These are phyloP conservation scores for Immersiella caudata DNA, from an alignment of 495 filamentous ascomycete species.

Conservation along the genomic window DNA sequence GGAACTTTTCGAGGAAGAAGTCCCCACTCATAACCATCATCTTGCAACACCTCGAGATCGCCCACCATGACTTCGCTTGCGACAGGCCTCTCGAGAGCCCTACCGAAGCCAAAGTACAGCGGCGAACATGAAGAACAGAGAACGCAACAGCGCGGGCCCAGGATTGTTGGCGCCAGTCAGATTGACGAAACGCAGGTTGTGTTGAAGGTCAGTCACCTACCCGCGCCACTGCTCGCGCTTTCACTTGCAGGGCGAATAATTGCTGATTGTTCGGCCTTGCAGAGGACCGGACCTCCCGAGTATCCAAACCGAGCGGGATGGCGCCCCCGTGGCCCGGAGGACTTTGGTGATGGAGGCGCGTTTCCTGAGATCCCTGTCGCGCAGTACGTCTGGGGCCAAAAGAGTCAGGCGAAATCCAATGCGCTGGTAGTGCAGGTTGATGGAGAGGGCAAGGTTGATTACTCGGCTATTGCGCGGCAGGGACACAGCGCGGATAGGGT, in stretches of 20 bases:
- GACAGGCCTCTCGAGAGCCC: conserved; percentile 74
- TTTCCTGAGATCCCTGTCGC: conserved; percentile 94
- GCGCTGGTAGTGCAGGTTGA: conserved; percentile 91
- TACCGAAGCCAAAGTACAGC: conserved; percentile 88
- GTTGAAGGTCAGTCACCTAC: conserved; percentile 61
- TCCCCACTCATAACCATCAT: conserved; percentile 27
- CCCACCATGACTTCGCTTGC: conserved; percentile 69
- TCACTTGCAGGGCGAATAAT: conserved; percentile 3
- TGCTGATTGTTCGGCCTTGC: conserved; percentile 24
- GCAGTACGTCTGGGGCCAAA: conserved; percentile 94
- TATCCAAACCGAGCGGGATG: conserved; percentile 85
- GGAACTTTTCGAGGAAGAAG: conserved; percentile 30
- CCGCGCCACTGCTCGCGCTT: background rate
- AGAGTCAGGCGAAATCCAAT: conserved; percentile 72
- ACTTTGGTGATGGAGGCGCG: conserved; percentile 94
- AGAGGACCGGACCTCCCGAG: conserved; percentile 83
- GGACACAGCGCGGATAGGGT: conserved; percentile 83
- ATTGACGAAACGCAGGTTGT: conserved; percentile 87
- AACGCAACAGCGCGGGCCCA: conserved; percentile 73
- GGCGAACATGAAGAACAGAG: conserved; percentile 83
- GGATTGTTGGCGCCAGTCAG: conserved; percentile 75
- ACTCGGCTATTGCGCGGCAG: conserved; percentile 91
- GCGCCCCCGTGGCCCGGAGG: conserved; percentile 82
- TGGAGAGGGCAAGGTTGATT: conserved; percentile 88
- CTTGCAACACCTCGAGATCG: conserved; percentile 15